A percentile compares a stretch with the other conserved stretches of the same genome.
Conservation (phyloP, 2,329 filamentous ascomycete species). For the Clarireedia monteithiana region DNA sequence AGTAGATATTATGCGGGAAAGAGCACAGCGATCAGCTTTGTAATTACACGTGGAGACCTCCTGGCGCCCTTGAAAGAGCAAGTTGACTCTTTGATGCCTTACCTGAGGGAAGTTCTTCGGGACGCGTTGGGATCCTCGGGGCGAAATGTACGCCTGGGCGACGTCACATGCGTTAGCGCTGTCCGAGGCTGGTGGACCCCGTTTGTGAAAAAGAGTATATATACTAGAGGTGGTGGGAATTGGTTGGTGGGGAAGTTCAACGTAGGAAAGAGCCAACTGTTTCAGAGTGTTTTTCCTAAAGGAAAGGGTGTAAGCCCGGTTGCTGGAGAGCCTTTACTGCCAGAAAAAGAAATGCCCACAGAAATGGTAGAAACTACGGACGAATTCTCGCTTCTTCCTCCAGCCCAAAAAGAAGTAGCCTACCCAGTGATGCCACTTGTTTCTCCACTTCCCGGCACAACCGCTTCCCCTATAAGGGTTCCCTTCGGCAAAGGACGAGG, state of each 20-base stretch:
- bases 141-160: conserved; percentile 72
- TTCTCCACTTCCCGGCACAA: conserved; percentile 83
- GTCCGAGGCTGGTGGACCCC: conserved; percentile 87
- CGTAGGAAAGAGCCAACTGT: conserved; percentile 90
- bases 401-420: conserved; percentile 60
- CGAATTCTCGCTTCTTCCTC: conserved; percentile 57
- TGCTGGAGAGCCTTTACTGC: neutral
- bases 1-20: conserved; percentile 59
- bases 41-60: conserved; percentile 83
- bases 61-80: conserved; percentile 76
- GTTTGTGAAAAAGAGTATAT: conserved; percentile 78
- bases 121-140: conserved; percentile 63
- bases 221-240: conserved; percentile 71
- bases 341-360: neutral
- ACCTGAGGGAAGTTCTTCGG: conserved; percentile 68
- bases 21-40: conserved; percentile 75
- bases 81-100: conserved; percentile 81
- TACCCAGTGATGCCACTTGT: conserved; percentile 83
- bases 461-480: conserved; percentile 87
- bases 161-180: conserved; percentile 79
- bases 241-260: conserved; percentile 99
- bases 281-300: conserved; percentile 84
- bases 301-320: conserved; percentile 32
- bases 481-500: conserved; percentile 81
- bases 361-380: neutral